phyloP scores from a whole-genome alignment of 306 rosid species.

The Fragaria vesca region DNA sequence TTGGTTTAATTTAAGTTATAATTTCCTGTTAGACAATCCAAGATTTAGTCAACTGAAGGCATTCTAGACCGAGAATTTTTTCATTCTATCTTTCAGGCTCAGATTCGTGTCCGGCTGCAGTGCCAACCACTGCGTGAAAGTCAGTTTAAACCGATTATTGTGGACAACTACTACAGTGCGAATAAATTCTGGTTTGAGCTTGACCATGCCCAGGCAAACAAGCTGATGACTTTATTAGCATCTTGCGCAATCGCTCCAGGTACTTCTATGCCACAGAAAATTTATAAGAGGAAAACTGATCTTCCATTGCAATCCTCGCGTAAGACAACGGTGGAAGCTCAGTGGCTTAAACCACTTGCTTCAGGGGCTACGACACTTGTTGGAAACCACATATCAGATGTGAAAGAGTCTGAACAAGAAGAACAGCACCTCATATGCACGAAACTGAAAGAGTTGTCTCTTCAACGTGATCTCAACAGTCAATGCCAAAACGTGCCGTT shows the following conservation, averaged over 20 bases:
- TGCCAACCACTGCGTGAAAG: constrained; percentile 68
- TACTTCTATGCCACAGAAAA: constrained; percentile 24
- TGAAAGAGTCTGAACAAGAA: constrained; percentile 33
- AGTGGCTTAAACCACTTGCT: constrained; percentile 21
- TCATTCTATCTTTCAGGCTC: constrained; percentile 45
- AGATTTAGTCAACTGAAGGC: not conserved
- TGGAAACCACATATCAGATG: constrained; percentile 24
- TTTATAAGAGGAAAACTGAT: constrained; percentile 27
- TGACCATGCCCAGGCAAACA: constrained; percentile 63
- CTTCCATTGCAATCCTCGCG: constrained; percentile 30
- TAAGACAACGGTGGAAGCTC: constrained; percentile 29
- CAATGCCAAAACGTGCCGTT: constrained; percentile 29
- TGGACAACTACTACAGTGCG: constrained; percentile 49
- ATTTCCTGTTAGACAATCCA: not conserved
- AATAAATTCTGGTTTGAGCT: constrained; percentile 82
- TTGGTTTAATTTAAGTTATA: constrained; percentile 4
- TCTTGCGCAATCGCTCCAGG: constrained; percentile 45
- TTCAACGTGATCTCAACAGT: constrained; percentile 15
- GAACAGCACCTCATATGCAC: constrained; percentile 38
- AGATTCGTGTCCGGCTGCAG: constrained; percentile 44
- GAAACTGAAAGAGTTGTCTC: constrained; percentile 57
- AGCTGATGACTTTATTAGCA: constrained; percentile 42
- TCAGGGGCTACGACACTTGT: constrained; percentile 29
- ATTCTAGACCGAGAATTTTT: constrained; percentile 10
- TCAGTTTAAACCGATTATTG: constrained; percentile 53